Conservation (phyloP, 2,329 filamentous ascomycete species). For the Colletotrichum sp. region DNA sequence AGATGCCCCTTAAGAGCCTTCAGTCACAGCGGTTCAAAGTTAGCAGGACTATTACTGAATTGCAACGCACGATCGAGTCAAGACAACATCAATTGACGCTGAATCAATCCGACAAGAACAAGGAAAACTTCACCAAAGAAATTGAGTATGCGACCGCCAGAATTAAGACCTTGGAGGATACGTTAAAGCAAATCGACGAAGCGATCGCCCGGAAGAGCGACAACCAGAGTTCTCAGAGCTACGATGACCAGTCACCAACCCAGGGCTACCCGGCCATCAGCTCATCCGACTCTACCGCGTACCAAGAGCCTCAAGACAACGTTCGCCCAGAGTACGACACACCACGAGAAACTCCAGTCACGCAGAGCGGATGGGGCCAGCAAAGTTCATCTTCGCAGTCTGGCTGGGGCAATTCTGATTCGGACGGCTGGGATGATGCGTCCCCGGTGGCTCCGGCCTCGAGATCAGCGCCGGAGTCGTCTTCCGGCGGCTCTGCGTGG, state of each 20-base stretch:
- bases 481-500: slow-evolving; percentile 43
- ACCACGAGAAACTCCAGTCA: background rate
- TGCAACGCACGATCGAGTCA: background rate
- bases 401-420: background rate
- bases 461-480: background rate
- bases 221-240: background rate
- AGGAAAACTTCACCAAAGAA: background rate
- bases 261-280: slow-evolving; percentile 4
- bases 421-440: slow-evolving; percentile 37
- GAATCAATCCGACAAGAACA: background rate
- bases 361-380: background rate
- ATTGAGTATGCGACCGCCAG: background rate
- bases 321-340: background rate
- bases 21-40: background rate
- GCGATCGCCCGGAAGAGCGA: background rate
- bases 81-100: background rate
- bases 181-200: background rate
- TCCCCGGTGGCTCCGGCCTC: slow-evolving; percentile 43
- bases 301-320: background rate
- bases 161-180: background rate
- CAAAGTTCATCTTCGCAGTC: background rate
- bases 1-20: background rate
- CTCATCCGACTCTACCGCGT: background rate
- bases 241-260: background rate
- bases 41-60: background rate